Evolutionary conservation across 2,329 filamentous ascomycete species (phyloP), one percentile per base, ranked within the genome.

Genomic region (Botryotinia narcissicola): DNA sequence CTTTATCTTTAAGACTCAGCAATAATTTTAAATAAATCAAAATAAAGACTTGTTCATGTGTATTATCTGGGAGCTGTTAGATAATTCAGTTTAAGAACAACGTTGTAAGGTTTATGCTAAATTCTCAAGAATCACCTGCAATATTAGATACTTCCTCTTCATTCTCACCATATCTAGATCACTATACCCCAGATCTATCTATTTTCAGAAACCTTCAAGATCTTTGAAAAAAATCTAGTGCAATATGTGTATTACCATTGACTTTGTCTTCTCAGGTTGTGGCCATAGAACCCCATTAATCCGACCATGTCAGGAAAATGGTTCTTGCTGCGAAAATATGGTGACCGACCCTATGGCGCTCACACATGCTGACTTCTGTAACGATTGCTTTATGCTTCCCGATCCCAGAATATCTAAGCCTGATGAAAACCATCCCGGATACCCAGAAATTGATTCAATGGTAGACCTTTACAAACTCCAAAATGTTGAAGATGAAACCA

Each of bases 211-310:
- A 14, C 35, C 20, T 22, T 6, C n/a, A 16, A 51, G 51, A 1
- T 29, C 20, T 51, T 22, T 32, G 4, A 18, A 12, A 16, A 16
- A 25, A 16, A 42, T 25, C 2, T 42, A 29, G 40, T 42, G 12
- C 64, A 68, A 57, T 16, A 68, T 68, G 48, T 68, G 64, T 57
- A 42, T 68, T 12, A 32, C 9, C 12, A 10, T 68, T 14, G 3
- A 7, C 0, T 22, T 68, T 9, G 0, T 1, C 1, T 68, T 29
- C 10, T 9, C 0, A 1, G 18, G 14, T 5, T 68, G 64, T 25
- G 35, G 25, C 12, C 64, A 68, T n/a, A 0, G 29, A 5, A 10
- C 7, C 20, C 0, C 0, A 4, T 40, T 29, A 25, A 9, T 40
- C 2, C 64, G 64, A 4, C 9, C 64, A 42, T 68, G 64, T 5